phyloP scores from a whole-genome alignment of 441 rosid species.

The Daphne laureola region DNA sequence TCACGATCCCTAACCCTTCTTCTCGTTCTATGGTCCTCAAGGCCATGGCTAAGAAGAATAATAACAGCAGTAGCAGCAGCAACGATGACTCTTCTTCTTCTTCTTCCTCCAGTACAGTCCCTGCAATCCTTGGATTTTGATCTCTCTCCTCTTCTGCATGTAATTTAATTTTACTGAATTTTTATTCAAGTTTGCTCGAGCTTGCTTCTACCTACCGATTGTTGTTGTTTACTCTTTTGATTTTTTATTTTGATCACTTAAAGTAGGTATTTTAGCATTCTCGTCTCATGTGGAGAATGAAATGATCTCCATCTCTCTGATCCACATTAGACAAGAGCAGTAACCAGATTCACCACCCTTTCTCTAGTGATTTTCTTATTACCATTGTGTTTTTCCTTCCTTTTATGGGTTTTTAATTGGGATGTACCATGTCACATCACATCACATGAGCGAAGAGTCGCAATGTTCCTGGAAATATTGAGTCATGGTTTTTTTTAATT shows the following conservation, averaged over 20 bases:
- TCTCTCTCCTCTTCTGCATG: not conserved
- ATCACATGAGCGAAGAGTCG: too few relatives aligned
- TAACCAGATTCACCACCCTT: too few relatives aligned
- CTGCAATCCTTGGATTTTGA: not conserved
- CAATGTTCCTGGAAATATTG: too few relatives aligned
- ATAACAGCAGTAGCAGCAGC: too few relatives aligned
- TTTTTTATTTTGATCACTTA: not conserved
- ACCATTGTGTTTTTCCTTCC: too few relatives aligned
- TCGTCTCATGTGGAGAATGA: too few relatives aligned
- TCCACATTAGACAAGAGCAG: too few relatives aligned
- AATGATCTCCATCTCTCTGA: too few relatives aligned
- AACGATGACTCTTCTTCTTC: constrained; percentile 39
- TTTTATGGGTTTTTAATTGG: too few relatives aligned
- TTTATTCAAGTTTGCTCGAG: not conserved
- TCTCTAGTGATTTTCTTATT: too few relatives aligned
- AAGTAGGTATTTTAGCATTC: too few relatives aligned
- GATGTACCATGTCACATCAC: too few relatives aligned
- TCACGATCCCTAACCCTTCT: constrained; percentile 25
- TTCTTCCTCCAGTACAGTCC: not conserved
- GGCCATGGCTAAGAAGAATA: constrained; percentile 70
- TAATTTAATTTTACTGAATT: not conserved
- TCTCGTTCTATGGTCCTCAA: constrained; percentile 35
- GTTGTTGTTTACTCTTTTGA: not conserved
- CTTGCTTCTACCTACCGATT: not conserved
- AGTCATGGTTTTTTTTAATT: not conserved